Evolutionary conservation across 306 rosid genomes (phyloP), one percentile per base, ranked within the genome.

Genomic region (Quercus cerris): DNA sequence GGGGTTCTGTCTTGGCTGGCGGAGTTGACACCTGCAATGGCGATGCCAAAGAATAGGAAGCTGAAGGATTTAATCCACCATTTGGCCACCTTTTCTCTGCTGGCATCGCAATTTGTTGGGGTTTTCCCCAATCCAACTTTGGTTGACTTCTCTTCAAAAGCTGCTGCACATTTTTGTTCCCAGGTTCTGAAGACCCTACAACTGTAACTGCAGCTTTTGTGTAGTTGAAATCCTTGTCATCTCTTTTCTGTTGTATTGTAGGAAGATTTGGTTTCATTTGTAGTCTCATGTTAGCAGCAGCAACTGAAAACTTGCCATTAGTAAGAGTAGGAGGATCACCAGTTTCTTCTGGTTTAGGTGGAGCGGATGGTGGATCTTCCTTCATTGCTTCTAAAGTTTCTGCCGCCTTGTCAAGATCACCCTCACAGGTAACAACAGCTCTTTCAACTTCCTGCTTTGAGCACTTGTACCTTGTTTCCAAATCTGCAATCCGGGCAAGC

Each of bases 391-490:
- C 90, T 84, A 96, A 86, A 85, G 83, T 78, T 83, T 90, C 94
- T 8, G 90, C 94, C 68, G 97, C 92, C 87, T 90, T 89, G 76
- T 93, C 92, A 81, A 93, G 93, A 86, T 96, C 98, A 78, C 99
- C 99, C 76, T 93, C 97, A 84, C 87, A 87, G 56, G 87, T 54
- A 74, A 96, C 98, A 56, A 96, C 56, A 59, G 89, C 97, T 89
- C 97, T 93, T 86, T 96, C 99, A 79, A 96, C 97, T 80, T 96
- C 99, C 83, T 91, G 99, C 83, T 87, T 96, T 19, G 97, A 89
- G 85, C 93, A 96, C 68, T 83, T 84, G 73, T 74, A 86, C 83
- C 86, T 84, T 46, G 80, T 77, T 78, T 89, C 98, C 89, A 96
- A 49, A 83, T 87, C 97, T 25, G 97, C 87, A 59, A 93, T 82